Evolutionary conservation across 1,139 yeast genomes (phyloP), one percentile per base, ranked within the genome.

Genomic region (Wickerhamomyces sp.): DNA sequence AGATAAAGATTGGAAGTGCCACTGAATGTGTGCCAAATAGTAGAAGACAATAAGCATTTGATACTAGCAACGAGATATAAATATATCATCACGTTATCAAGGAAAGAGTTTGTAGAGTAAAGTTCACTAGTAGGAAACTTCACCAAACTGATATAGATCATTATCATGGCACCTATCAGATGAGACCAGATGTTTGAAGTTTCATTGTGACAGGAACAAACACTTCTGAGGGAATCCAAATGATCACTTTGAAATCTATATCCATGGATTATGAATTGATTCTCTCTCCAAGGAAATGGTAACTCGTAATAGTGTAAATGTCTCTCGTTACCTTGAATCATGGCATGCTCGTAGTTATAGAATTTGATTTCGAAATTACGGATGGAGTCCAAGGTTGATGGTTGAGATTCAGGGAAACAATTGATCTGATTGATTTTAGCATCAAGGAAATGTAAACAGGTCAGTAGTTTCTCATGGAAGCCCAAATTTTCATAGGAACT

Each of bases 111-210:
- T 18, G 65, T 46, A 37, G 55, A 44, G 44, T 58, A 76, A 0
- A 73, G 72, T 8, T 57, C 61, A 1, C 81, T 66, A 5, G 48
- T 44, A 13, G 97, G 97, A 56, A 74, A 83, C 50, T 82, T 83
- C 47, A 64, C 66, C 14, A 77, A 44, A 20, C 78, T 71, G 26
- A 89, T 58, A 48, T 78, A 81, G 2, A 74, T 42, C 61, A 90
- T 65, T 26, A 77, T 55, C 3, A 76, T 38, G 8, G 84, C 73
- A 13, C 97, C 98, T 3, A 77, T 37, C 25, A 88, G 56, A 64
- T 92, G 98, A 1, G 96, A 76, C 98, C 98, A 92, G 43, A 92
- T 89, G 63, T 92, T 92, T 62, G 87, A 76, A 1, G 96, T 75
- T 60, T 92, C 98, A 58, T 92, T 92, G 63, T 92, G 97, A 64